Evolutionary conservation across 1,284 basidiomycete genomes (phyloP).

Genomic region (Ceratobasidium theobromae): DNA sequence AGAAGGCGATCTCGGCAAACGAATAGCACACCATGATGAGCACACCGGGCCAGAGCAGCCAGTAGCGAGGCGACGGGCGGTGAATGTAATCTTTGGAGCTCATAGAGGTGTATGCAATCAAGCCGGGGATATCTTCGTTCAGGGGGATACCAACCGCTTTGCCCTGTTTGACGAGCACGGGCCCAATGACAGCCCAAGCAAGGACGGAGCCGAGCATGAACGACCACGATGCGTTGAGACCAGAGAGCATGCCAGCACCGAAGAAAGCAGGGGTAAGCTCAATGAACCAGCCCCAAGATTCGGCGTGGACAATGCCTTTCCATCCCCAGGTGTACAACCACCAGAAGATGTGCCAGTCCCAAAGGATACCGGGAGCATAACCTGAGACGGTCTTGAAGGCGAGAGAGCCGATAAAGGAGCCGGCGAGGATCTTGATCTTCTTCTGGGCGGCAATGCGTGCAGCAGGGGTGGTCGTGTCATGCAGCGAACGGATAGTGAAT

Average conservation of each 20-base stretch:
- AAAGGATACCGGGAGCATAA: conserved; percentile 62
- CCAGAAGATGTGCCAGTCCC: conserved; percentile 69
- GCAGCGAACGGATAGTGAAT: conserved; percentile 63
- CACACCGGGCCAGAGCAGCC: conserved; percentile 69
- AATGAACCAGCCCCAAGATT: conserved; percentile 58
- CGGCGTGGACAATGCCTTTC: conserved; percentile 59
- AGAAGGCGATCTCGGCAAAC: conserved; percentile 38
- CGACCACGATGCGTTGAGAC: conserved; percentile 63
- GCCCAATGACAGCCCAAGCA: conserved; percentile 60
- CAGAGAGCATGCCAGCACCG: conserved; percentile 65
- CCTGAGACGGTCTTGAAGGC: conserved; percentile 57
- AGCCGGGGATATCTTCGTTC: conserved; percentile 49
- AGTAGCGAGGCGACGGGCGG: conserved; percentile 61
- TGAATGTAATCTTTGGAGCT: conserved; percentile 51
- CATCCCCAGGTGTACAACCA: conserved; percentile 63
- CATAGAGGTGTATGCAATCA: conserved; percentile 49
- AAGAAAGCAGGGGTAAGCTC: conserved; percentile 67
- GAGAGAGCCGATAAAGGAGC: conserved; percentile 54
- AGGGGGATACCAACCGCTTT: conserved; percentile 38
- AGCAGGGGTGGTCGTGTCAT: conserved; percentile 55
- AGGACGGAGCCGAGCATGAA: conserved; percentile 61
- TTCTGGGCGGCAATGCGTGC: conserved; percentile 50
- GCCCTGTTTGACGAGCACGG: conserved; percentile 52
- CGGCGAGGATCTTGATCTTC: conserved; percentile 56
- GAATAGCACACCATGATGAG: conserved; percentile 41